Conservation (phyloP, 805 yeast species). For the Torulaspora franciscae region DNA sequence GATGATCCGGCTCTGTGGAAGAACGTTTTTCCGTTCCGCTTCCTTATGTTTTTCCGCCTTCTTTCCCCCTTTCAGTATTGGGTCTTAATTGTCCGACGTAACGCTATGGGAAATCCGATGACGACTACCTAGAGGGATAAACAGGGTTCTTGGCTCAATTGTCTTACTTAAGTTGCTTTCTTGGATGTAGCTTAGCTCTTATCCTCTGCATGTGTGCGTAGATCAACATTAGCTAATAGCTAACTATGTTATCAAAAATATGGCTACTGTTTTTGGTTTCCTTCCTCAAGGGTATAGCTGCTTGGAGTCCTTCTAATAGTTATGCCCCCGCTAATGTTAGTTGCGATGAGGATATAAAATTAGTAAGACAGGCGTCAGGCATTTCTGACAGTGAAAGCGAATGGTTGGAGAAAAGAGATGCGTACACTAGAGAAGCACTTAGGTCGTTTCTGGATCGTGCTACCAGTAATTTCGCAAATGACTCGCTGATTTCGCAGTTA, state of each 20-base stretch:
- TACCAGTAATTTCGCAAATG: conserved; percentile 20
- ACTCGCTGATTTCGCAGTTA: conserved; percentile 19
- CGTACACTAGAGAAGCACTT: conserved; percentile 43
- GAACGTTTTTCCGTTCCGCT: neutral
- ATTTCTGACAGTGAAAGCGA: conserved; percentile 45
- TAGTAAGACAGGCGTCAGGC: conserved; percentile 45
- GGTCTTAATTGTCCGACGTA: neutral
- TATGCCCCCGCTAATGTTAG: conserved; percentile 58
- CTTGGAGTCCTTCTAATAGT: conserved; percentile 53
- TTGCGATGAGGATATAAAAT: conserved; percentile 45
- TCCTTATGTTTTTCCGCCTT: neutral
- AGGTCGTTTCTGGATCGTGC: conserved; percentile 29
- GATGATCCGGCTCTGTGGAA: neutral
- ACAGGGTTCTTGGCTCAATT: neutral
- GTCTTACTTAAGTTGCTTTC: no score
- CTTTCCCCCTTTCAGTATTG: neutral
- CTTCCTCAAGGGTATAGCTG: conserved; percentile 9
- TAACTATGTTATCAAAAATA: neutral
- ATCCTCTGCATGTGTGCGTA: neutral
- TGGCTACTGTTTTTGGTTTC: conserved; percentile 4
- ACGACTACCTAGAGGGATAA: neutral
- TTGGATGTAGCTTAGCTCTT: no score
- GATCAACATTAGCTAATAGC: neutral
- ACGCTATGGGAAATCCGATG: neutral
- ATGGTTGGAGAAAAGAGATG: conserved; percentile 50